These are phyloP conservation scores for Coprinopsis cinerea DNA, from an alignment of 768 basidiomycete genomes.

Conservation along the genomic window DNA sequence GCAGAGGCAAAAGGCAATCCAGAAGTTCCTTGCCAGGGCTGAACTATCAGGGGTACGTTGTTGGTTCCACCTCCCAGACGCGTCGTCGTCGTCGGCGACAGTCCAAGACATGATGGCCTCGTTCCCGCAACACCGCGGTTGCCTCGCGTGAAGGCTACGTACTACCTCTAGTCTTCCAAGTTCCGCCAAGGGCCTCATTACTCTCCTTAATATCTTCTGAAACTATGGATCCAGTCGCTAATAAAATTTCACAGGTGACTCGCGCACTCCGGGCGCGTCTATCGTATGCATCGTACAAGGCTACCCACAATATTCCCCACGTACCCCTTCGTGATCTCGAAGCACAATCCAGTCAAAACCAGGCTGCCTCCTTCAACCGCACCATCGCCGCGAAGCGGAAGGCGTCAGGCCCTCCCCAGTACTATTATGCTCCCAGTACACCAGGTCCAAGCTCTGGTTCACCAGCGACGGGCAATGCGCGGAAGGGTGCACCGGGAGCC, in stretches of 20 bases:
- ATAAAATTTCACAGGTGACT: conserved; percentile 55
- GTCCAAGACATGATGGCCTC: conserved; percentile 20
- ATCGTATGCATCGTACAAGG: conserved; percentile 81
- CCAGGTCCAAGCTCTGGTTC: conserved; percentile 34
- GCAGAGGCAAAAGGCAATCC: conserved; percentile 58
- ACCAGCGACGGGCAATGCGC: conserved; percentile 21
- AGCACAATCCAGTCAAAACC: conserved; percentile 43
- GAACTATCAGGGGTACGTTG: conserved; percentile 73
- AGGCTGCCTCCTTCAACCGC: conserved; percentile 39
- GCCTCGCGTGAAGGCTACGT: conserved; percentile 11
- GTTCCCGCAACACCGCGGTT: conserved; percentile 12
- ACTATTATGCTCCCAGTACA: conserved; percentile 47
- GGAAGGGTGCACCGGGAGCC: conserved; percentile 35
- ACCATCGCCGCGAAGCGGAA: conserved; percentile 57
- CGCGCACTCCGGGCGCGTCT: conserved; percentile 76
- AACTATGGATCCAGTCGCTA: conserved; percentile 31
- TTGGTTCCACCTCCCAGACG: conserved; percentile 35
- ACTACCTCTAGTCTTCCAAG: conserved; percentile 8
- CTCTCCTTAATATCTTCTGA: conserved; percentile 19
- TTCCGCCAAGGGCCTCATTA: conserved; percentile 9
- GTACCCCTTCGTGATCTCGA: conserved; percentile 69
- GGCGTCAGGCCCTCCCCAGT: conserved; percentile 35
- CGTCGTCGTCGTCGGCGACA: conserved; percentile 30
- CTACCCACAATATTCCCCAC: conserved; percentile 63
- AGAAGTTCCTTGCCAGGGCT: conserved; percentile 74